phyloP scores from a whole-genome alignment of 805 yeast genomes.

The Cyberlindnera suaveolens region DNA sequence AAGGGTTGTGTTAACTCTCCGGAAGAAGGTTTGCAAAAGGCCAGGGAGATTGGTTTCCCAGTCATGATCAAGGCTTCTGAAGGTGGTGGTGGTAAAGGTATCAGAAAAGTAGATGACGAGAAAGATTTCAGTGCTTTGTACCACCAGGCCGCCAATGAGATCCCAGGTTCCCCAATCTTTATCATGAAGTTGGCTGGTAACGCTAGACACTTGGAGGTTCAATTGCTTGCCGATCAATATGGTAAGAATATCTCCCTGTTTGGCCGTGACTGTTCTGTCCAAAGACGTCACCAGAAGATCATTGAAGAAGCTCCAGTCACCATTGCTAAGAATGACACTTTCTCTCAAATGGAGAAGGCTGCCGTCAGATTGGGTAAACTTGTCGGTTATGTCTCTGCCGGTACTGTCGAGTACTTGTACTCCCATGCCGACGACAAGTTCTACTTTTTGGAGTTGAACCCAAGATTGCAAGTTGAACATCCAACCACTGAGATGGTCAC shows the following conservation, averaged over 20 bases:
- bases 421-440: constrained; percentile 92
- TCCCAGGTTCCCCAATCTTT: constrained; percentile 98
- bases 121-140: constrained; percentile 71
- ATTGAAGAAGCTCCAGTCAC: constrained; percentile 99
- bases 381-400: constrained; percentile 98
- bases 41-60: constrained; percentile 89
- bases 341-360: constrained; percentile 89
- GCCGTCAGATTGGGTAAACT: constrained; percentile 95
- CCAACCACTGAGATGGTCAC: constrained; percentile 99
- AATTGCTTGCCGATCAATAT: constrained; percentile 94
- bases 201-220: constrained; percentile 98
- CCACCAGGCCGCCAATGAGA: constrained; percentile 93
- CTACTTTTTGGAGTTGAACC: constrained; percentile 93
- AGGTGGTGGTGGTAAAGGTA: constrained; percentile 99
- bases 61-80: constrained; percentile 99
- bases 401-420: constrained; percentile 96
- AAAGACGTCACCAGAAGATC: constrained; percentile 98
- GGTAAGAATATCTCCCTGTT: constrained; percentile 95
- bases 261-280: constrained; percentile 99
- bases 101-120: constrained; percentile 87
- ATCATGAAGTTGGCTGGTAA: constrained; percentile 96
- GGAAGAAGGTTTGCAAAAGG: constrained; percentile 84
- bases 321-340: constrained; percentile 80
- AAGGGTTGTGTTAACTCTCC: constrained; percentile 85
- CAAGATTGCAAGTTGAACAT: constrained; percentile 99